phyloP scores from a whole-genome alignment of 805 yeast species.

The Torulaspora franciscae region DNA sequence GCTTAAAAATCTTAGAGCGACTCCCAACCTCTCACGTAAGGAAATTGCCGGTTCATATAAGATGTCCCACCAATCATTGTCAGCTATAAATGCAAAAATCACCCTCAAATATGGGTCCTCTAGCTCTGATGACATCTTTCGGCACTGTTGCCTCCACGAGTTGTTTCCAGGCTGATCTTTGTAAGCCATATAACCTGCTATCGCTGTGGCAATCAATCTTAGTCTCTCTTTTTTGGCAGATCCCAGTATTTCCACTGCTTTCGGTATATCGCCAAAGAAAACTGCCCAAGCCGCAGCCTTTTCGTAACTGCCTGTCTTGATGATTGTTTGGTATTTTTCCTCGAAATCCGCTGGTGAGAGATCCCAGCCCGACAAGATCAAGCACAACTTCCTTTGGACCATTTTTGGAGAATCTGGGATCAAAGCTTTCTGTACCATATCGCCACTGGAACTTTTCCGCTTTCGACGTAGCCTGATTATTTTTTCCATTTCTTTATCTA shows the following conservation, averaged over 20 bases:
- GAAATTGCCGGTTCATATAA: slow-evolving; percentile 87
- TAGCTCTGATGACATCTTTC: slow-evolving; percentile 79
- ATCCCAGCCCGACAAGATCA: slow-evolving; percentile 89
- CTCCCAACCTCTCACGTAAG: slow-evolving; percentile 80
- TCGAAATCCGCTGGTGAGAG: slow-evolving; percentile 72
- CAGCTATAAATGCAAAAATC: slow-evolving; percentile 88
- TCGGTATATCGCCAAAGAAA: slow-evolving; percentile 79
- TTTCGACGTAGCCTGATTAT: slow-evolving; percentile 40
- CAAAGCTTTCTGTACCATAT: slow-evolving; percentile 18
- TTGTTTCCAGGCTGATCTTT: slow-evolving; percentile 47
- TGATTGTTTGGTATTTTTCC: slow-evolving; percentile 53
- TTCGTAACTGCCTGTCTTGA: slow-evolving; percentile 57
- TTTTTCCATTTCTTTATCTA: slow-evolving; percentile 34
- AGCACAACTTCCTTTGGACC: slow-evolving; percentile 68
- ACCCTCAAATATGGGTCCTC: slow-evolving; percentile 88
- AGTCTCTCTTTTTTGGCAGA: slow-evolving; percentile 67
- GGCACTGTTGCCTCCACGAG: slow-evolving; percentile 91
- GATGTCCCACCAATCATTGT: slow-evolving; percentile 95
- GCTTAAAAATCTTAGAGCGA: slow-evolving; percentile 78
- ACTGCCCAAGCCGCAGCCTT: slow-evolving; percentile 98
- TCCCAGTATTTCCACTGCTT: slow-evolving; percentile 75
- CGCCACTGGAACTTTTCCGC: slow-evolving; percentile 24
- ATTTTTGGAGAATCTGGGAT: slow-evolving; percentile 37
- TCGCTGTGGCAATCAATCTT: slow-evolving; percentile 83
- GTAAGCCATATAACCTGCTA: slow-evolving; percentile 69